Evolutionary conservation across 371 early-diverging fungal genomes (phyloP).

Genomic region (Mucor plumbeus): DNA sequence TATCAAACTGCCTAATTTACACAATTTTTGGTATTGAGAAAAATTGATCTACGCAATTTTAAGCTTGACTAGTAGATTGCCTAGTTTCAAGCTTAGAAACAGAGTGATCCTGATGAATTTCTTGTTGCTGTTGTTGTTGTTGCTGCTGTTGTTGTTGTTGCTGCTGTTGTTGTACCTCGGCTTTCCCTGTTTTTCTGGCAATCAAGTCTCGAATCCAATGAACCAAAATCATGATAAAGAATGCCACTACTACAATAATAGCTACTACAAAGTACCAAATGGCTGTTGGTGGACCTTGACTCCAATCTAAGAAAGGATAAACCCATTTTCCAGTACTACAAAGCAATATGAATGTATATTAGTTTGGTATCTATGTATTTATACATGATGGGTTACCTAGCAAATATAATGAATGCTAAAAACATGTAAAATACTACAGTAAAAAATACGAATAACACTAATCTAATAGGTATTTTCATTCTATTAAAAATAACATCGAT

Average conservation of each 20-base stretch:
- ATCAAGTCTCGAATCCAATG: conserved; percentile 48
- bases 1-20: too few species aligned
- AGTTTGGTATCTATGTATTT: neutral
- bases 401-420: conserved; percentile 53
- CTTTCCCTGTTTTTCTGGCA: conserved; percentile 25
- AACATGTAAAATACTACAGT: conserved; percentile 56
- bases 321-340: conserved; percentile 49
- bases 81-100: neutral
- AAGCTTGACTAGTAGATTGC: neutral
- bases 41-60: neutral
- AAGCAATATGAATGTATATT: neutral
- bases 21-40: neutral
- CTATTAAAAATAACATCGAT: conserved; percentile 55
- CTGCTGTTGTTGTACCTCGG: too few species aligned
- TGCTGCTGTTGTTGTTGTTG: too few species aligned
- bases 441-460: conserved; percentile 42
- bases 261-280: conserved; percentile 50
- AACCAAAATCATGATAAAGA: conserved; percentile 42
- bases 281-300: conserved; percentile 45
- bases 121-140: too few species aligned
- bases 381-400: conserved; percentile 23
- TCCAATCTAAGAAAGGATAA: conserved; percentile 61
- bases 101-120: neutral
- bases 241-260: conserved; percentile 39
- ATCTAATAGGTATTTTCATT: conserved; percentile 44